Evolutionary conservation across 805 yeast species (phyloP), one percentile per base, ranked within the genome.

Genomic region (Sugiyamaella mastotermitis): DNA sequence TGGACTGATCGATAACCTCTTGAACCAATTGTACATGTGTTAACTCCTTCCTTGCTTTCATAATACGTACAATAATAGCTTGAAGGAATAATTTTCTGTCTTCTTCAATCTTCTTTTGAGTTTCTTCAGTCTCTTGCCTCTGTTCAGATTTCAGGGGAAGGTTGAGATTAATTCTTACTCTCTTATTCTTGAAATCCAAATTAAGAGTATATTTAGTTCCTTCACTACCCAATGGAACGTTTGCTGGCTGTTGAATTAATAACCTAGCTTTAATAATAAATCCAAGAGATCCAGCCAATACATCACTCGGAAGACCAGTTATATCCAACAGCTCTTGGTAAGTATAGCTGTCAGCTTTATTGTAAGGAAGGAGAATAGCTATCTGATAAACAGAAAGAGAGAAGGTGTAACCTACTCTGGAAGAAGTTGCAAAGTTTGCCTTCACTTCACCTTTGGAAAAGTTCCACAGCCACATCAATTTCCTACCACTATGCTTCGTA

Each of bases 381-480:
- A 88, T 78, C 61, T 92, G 98, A 48, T 78, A 83, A 41, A 85
- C 71, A 4, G 95, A 82, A 30, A 86, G 86, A 3, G 83, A 81
- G 55, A 94, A 81, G 4, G 60, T 55, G 39, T 61, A 61, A 5
- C 56, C 55, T 8, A 46, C 45, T 54, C 81, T 84, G 33, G 95
- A 87, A 3, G 88, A 82, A 49, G 80, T 80, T 4, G 90, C 74
- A 46, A 87, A 71, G 56, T 85, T 83, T 8, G 94, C 95, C 60
- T 80, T 83, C 41, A 92, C 63, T 58, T 92, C 99, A 43, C 94
- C 92, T 59, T 90, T 82, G 33, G 94, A 85, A 56, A 85, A 77
- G 52, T 86, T 82, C 97, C 97, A 92, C 43, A 90, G 72, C 99
- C 99, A 92, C 55, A 84, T 83, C 51, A 92, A 72, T 47, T 85